phyloP scores from a whole-genome alignment of 139 green algal species.

The Pseudopediastrum boryanum region DNA sequence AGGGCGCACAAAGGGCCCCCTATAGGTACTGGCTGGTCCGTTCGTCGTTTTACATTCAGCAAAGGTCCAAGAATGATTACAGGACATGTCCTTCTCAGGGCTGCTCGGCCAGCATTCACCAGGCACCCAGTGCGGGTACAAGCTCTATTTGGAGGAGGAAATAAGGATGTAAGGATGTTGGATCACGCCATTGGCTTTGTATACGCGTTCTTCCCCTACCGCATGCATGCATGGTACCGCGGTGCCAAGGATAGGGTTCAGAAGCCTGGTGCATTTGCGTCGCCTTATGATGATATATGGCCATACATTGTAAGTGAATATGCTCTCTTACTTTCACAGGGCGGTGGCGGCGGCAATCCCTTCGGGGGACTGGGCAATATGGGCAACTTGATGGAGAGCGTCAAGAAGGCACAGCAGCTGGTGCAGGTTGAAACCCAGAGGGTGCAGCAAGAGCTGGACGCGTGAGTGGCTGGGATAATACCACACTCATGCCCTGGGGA shows the following conservation, averaged over 20 bases:
- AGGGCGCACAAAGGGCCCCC: too few relatives aligned
- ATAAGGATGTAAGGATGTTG: slow-evolving; percentile 30
- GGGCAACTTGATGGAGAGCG: slow-evolving; percentile 88
- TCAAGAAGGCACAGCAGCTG: slow-evolving; percentile 93
- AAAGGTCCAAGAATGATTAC: too few relatives aligned
- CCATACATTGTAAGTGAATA: background rate
- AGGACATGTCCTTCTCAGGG: too few relatives aligned
- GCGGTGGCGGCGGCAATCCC: slow-evolving; percentile 64
- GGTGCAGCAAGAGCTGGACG: slow-evolving; percentile 88
- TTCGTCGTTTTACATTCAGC: too few relatives aligned
- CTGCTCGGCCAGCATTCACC: background rate
- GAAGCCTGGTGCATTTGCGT: background rate
- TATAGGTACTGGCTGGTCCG: too few relatives aligned
- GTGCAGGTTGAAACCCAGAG: slow-evolving; percentile 91
- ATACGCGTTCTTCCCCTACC: background rate
- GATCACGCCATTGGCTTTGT: background rate
- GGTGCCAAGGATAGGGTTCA: background rate
- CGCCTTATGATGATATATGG: background rate
- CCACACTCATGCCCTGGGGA: too few relatives aligned
- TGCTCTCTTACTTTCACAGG: background rate
- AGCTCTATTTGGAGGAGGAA: slow-evolving; percentile 58
- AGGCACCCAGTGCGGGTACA: slow-evolving; percentile 18
- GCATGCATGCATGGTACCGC: slow-evolving; percentile 9
- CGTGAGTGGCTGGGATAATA: slow-evolving; percentile 59
- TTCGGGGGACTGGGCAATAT: slow-evolving; percentile 84